A percentile compares a stretch with the other conserved stretches of the same genome.
Evolutionary conservation across 305 asterid species (phyloP).

Genomic region (Fraxinus sp.): DNA sequence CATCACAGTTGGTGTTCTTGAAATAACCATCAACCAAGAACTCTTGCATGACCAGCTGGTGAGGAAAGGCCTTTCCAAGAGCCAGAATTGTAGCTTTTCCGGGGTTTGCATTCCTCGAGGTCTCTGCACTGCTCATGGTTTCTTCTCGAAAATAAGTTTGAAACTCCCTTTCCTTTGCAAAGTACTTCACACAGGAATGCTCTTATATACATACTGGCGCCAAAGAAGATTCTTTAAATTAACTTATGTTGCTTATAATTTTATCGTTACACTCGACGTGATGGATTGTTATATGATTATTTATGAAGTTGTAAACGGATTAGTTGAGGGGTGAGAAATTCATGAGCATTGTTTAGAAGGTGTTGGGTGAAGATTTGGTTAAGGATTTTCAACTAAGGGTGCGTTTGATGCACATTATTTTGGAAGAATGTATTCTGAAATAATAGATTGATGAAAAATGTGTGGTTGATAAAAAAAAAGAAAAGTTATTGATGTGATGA

Average conservation of each 20-base stretch:
- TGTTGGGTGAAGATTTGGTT: slow-evolving; percentile 31
- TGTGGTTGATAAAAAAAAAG: too few species aligned
- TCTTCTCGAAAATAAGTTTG: not conserved
- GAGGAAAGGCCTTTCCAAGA: slow-evolving; percentile 94
- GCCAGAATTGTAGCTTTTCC: slow-evolving; percentile 72
- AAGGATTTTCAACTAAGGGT: not conserved
- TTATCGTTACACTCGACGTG: slow-evolving; percentile 19
- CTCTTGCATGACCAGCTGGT: slow-evolving; percentile 94
- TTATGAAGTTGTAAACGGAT: slow-evolving; percentile 4
- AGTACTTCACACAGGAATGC: not conserved
- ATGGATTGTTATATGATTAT: not conserved
- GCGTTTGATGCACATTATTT: too few species aligned
- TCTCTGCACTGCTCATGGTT: slow-evolving; percentile 40
- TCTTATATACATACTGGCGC: slow-evolving; percentile 28
- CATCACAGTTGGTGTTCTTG: slow-evolving; percentile 73
- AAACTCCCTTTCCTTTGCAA: not conserved
- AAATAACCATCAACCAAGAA: slow-evolving; percentile 87
- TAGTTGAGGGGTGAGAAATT: slow-evolving; percentile 40
- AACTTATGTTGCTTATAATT: slow-evolving; percentile 1
- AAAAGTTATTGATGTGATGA: too few species aligned
- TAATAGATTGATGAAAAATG: too few species aligned
- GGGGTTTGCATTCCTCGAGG: slow-evolving; percentile 17
- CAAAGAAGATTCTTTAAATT: not conserved
- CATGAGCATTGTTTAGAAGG: slow-evolving; percentile 31
- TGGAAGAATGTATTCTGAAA: too few species aligned